Conservation (phyloP, 2,329 filamentous ascomycete species). For the Aspergillus costaricaensis region DNA sequence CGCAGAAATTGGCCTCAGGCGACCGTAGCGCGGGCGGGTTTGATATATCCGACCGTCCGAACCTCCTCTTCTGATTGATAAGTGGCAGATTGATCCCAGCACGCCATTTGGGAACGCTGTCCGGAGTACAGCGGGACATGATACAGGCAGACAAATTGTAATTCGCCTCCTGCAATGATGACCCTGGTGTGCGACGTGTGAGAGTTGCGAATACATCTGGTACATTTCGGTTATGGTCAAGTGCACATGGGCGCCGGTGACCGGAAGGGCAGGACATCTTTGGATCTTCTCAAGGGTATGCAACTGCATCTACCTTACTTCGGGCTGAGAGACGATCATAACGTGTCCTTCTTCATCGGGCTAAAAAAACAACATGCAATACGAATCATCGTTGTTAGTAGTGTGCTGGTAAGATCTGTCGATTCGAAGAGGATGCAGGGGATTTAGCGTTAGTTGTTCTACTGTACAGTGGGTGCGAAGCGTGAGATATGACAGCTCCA, state of each 20-base stretch:
- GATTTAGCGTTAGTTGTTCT: constrained; percentile 4
- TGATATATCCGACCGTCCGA: constrained; percentile 16
- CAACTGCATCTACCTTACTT: constrained; percentile 5
- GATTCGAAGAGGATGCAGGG: constrained; percentile 11
- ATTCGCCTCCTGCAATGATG: constrained; percentile 7
- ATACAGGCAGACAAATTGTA: not conserved
- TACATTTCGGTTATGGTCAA: not conserved
- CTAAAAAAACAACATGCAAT: not conserved
- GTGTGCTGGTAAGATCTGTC: constrained; percentile 1
- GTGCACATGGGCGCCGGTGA: constrained; percentile 7
- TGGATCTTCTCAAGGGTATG: not conserved
- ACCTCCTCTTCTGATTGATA: constrained; percentile 1
- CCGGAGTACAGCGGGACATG: not conserved
- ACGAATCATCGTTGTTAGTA: not conserved
- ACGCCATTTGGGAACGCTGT: not conserved
- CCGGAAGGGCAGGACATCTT: not conserved
- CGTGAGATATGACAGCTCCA: constrained; percentile 23
- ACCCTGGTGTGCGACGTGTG: constrained; percentile 11
- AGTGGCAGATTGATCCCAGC: not conserved
- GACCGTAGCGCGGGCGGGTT: constrained; percentile 14
- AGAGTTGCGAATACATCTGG: constrained; percentile 4
- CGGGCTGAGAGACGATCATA: constrained; percentile 4
- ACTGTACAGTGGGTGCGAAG: not conserved
- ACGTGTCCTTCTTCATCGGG: constrained; percentile 8
- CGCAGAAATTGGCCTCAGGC: constrained; percentile 10